Percentiles rank a stretch among this genome's conserved stretches.
These are phyloP conservation scores for Smallanthus sonchifolius DNA, from an alignment of 129 eudicot species.

Conservation along the genomic window DNA sequence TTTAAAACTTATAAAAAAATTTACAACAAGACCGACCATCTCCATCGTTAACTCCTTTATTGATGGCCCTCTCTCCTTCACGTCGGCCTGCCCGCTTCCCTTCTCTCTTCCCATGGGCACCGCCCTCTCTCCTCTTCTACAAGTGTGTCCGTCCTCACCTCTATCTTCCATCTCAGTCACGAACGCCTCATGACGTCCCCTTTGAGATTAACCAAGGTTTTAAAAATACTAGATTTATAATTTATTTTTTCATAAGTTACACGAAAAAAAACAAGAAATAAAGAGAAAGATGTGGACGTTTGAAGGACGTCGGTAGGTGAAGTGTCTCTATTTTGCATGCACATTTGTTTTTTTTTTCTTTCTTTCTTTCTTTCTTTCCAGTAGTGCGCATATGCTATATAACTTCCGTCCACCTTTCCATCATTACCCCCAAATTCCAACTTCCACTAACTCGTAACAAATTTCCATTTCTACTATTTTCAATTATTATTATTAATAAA, in stretches of 20 bases:
- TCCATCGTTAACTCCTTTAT: too few species aligned
- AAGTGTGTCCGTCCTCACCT: too few species aligned
- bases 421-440: constrained; percentile 18
- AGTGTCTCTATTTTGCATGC: constrained; percentile 32
- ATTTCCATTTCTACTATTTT: too few species aligned
- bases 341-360: background rate
- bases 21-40: too few species aligned
- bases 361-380: background rate
- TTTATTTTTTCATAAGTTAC: background rate
- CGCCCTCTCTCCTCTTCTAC: too few species aligned
- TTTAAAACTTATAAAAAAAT: too few species aligned
- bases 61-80: too few species aligned
- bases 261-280: background rate
- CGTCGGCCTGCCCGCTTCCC: too few species aligned
- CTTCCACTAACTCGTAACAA: constrained; percentile 27
- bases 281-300: constrained; percentile 15
- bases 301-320: constrained; percentile 22
- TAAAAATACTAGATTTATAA: background rate
- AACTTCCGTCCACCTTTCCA: constrained; percentile 23
- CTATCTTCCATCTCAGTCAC: too few species aligned
- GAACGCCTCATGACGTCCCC: too few species aligned
- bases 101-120: too few species aligned
- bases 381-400: constrained; percentile 15
- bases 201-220: background rate
- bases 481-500: too few species aligned